Base-by-base conservation (phyloP, 805 yeast genomes). In the Dipodascus albidus region DNA sequence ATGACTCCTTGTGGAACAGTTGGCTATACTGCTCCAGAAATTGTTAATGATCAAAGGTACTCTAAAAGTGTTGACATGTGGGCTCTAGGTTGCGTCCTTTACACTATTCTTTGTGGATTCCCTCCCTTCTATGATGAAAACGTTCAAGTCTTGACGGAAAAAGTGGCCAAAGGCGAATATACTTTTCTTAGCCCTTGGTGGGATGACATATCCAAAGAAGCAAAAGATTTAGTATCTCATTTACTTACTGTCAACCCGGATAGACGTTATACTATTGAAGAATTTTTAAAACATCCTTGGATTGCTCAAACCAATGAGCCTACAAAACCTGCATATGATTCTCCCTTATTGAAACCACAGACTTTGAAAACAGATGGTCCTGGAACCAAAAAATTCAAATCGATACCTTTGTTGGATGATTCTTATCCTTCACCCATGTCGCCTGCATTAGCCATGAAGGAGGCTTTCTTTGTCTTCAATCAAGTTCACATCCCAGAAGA, bases 1-100 rank as follows among this genome's bases (percentile, higher is more conserved):
- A 87, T 88, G 76, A 93, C 99, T 0, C 99, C 99, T 0, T 93
- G 99, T 70, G 99, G 99, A 51, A 93, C 99, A 0, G 96, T 93
- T 17, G 98, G 98, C 2, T 93, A 93, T 64, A 91, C 98, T 1
- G 99, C 99, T 0, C 99, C 99, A 0, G 99, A 93, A 68, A 91
- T 93, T 60, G 98, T 93, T 44, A 82, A 85, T 59, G 98, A 93
- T 67, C 95, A 90, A 71, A 77, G 82, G 49, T 93, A 93, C 65
- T 86, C 96, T 1, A 88, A 87, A 71, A 85, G 89, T 58, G 99
- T 93, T 38, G 99, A 93, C 67, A 87, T 93, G 93, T 93, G 99
- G 99, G 97, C 97, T 3, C 74, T 93, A 53, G 99, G 99, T 0
- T 93, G 99, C 70, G 96, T 93, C 0, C 70, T 93, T 53, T 93